phyloP scores from a whole-genome alignment of 2,329 filamentous ascomycete genomes.

The Cladosporium halotolerans region DNA sequence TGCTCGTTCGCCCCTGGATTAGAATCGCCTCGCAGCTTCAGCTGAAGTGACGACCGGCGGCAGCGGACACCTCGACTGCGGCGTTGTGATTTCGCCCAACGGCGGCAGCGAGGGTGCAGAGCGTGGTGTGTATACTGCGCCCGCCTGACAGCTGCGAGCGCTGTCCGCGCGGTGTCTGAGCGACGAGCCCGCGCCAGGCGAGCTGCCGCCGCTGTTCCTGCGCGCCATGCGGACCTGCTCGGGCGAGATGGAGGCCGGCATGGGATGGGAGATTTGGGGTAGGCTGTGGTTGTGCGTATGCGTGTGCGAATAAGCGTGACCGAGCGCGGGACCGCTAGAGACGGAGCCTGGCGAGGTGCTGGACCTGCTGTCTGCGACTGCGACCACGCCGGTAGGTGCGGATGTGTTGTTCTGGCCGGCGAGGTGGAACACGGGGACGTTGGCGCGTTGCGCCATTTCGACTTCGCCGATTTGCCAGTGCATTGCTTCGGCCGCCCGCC shows the following conservation, averaged over 20 bases:
- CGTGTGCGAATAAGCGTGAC: slow-evolving; percentile 16
- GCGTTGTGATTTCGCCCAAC: slow-evolving; percentile 21
- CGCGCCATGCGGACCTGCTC: slow-evolving; percentile 22
- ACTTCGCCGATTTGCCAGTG: slow-evolving; percentile 93
- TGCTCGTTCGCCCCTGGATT: neutral
- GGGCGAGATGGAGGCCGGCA: slow-evolving; percentile 21
- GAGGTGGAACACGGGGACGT: slow-evolving; percentile 73
- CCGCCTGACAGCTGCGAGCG: slow-evolving; percentile 23
- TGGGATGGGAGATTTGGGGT: slow-evolving; percentile 25
- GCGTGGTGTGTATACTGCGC: slow-evolving; percentile 12
- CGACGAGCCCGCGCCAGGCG: slow-evolving; percentile 16
- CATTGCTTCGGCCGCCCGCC: slow-evolving; percentile 94
- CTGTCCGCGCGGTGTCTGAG: slow-evolving; percentile 27
- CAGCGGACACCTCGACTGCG: slow-evolving; percentile 21
- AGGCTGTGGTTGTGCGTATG: slow-evolving; percentile 30
- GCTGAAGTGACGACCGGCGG: slow-evolving; percentile 27
- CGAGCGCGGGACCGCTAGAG: neutral
- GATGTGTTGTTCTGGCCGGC: slow-evolving; percentile 24
- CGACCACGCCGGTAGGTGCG: slow-evolving; percentile 14
- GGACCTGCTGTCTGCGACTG: slow-evolving; percentile 17
- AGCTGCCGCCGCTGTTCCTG: slow-evolving; percentile 21
- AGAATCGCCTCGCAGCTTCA: slow-evolving; percentile 14
- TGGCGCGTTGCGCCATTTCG: slow-evolving; percentile 89
- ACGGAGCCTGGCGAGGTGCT: slow-evolving; percentile 25
- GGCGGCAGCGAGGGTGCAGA: slow-evolving; percentile 21